phyloP scores from a whole-genome alignment of 2,329 filamentous ascomycete genomes.

The Herpotrichia juniperi region DNA sequence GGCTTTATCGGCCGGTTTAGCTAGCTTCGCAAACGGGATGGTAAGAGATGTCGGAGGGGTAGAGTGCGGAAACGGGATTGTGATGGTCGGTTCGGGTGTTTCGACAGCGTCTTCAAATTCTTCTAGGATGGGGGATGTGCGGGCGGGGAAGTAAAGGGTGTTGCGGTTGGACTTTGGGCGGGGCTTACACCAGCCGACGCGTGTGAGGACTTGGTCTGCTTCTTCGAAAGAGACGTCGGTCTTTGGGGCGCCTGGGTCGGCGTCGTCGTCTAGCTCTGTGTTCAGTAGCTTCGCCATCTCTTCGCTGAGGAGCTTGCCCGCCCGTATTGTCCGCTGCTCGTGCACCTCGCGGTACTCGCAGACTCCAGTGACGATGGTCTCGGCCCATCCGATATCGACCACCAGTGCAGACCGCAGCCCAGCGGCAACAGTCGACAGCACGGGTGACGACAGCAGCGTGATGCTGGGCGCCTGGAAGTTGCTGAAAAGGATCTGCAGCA shows the following conservation, averaged over 20 bases:
- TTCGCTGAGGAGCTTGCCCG: conserved; percentile 72
- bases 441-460: conserved; percentile 78
- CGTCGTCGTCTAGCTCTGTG: conserved; percentile 46
- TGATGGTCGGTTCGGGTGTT: conserved; percentile 36
- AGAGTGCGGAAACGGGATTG: conserved; percentile 40
- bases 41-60: conserved; percentile 59
- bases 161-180: conserved; percentile 33
- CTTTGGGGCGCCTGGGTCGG: conserved; percentile 27
- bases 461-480: conserved; percentile 81
- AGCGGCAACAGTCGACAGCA: conserved; percentile 76
- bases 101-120: conserved; percentile 51
- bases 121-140: conserved; percentile 47
- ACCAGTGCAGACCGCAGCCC: conserved; percentile 86
- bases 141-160: conserved; percentile 40
- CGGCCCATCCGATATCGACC: conserved; percentile 90
- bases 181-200: conserved; percentile 75
- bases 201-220: conserved; percentile 77
- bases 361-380: conserved; percentile 82
- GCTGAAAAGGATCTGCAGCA: conserved; percentile 79
- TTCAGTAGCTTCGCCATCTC: conserved; percentile 71
- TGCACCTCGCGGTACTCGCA: conserved; percentile 89
- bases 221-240: conserved; percentile 67
- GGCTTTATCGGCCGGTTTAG: conserved; percentile 75
- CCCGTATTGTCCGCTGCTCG: conserved; percentile 73
- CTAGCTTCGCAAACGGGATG: conserved; percentile 72